Evolutionary conservation across 257 asterid genomes (phyloP).

Genomic region (Lavandula angustifolia): DNA sequence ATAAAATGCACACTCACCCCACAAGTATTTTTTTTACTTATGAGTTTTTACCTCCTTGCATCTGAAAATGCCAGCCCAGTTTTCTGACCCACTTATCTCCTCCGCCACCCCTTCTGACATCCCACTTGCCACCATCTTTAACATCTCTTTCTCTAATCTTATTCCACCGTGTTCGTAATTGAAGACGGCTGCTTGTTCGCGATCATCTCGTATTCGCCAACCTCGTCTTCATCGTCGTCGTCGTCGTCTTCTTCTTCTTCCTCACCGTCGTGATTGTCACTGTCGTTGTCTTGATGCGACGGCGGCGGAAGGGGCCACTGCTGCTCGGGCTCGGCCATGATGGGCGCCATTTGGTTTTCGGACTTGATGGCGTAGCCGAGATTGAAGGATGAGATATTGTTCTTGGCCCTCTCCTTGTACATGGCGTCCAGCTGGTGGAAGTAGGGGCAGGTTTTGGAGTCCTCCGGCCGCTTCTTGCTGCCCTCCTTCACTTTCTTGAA

Average conservation of each 20-base stretch:
- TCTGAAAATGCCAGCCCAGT: slow-evolving; percentile 35
- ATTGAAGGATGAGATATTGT: slow-evolving; percentile 24
- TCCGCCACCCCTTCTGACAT: slow-evolving; percentile 41
- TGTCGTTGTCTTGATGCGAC: slow-evolving; percentile 32
- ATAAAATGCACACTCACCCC: background rate
- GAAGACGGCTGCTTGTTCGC: slow-evolving; percentile 58
- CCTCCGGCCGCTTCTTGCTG: slow-evolving; percentile 76
- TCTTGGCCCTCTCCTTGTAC: slow-evolving; percentile 60
- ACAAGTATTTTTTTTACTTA: slow-evolving; percentile 25
- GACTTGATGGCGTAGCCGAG: slow-evolving; percentile 34
- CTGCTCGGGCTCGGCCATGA: slow-evolving; percentile 93
- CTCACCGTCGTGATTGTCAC: background rate
- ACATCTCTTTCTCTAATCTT: slow-evolving; percentile 24
- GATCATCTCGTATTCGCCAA: slow-evolving; percentile 60
- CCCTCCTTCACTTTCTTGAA: slow-evolving; percentile 94
- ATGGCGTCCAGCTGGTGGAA: slow-evolving; percentile 82
- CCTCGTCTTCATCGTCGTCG: slow-evolving; percentile 54
- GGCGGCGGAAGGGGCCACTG: slow-evolving; percentile 71
- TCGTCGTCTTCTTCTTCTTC: slow-evolving; percentile 52
- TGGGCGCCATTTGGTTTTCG: slow-evolving; percentile 52
- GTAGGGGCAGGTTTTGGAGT: slow-evolving; percentile 90
- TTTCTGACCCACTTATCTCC: slow-evolving; percentile 36
- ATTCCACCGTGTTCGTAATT: slow-evolving; percentile 44
- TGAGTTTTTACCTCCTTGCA: slow-evolving; percentile 24
- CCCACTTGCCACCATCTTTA: slow-evolving; percentile 36